phyloP scores from a whole-genome alignment of 805 yeast genomes.

The Candida stauntonica region DNA sequence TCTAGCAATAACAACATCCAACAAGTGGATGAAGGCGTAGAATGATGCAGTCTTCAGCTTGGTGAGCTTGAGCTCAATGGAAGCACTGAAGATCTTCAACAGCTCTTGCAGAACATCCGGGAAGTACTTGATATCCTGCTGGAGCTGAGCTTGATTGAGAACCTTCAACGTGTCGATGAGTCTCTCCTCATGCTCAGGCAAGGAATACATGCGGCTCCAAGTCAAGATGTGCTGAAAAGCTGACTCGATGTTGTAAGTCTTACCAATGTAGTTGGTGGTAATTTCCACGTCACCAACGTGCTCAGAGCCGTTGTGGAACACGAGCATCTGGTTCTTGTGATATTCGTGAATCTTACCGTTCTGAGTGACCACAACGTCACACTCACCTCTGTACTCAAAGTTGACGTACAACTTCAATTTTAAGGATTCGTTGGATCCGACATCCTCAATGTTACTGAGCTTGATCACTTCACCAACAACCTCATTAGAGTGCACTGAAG shows the following conservation, averaged over 20 bases:
- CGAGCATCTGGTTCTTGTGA: conserved; percentile 43
- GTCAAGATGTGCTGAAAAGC: conserved; percentile 50
- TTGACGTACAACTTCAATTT: conserved; percentile 55
- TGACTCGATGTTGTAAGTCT: conserved; percentile 52
- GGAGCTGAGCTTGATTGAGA: conserved; percentile 50
- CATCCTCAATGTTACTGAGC: conserved; percentile 51
- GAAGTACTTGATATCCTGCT: conserved; percentile 55
- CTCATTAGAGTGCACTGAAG: conserved; percentile 70
- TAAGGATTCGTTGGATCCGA: conserved; percentile 48
- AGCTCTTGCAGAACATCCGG: conserved; percentile 46
- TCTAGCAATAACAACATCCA: conserved; percentile 61
- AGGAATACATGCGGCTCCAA: conserved; percentile 39
- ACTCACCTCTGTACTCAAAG: conserved; percentile 58
- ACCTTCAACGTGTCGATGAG: conserved; percentile 44
- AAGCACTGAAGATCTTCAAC: conserved; percentile 32
- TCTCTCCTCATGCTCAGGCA: conserved; percentile 39
- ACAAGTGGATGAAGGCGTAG: conserved; percentile 53
- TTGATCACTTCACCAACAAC: conserved; percentile 66
- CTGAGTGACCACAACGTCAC: conserved; percentile 45
- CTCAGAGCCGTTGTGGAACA: conserved; percentile 39
- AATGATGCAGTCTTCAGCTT: conserved; percentile 38
- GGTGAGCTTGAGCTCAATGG: conserved; percentile 16
- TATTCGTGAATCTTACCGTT: conserved; percentile 45
- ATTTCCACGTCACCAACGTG: conserved; percentile 41
- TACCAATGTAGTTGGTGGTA: conserved; percentile 65